These are phyloP conservation scores for Triticum timopheevii DNA, from an alignment of 176 grass and related monocot species.

Conservation along the genomic window DNA sequence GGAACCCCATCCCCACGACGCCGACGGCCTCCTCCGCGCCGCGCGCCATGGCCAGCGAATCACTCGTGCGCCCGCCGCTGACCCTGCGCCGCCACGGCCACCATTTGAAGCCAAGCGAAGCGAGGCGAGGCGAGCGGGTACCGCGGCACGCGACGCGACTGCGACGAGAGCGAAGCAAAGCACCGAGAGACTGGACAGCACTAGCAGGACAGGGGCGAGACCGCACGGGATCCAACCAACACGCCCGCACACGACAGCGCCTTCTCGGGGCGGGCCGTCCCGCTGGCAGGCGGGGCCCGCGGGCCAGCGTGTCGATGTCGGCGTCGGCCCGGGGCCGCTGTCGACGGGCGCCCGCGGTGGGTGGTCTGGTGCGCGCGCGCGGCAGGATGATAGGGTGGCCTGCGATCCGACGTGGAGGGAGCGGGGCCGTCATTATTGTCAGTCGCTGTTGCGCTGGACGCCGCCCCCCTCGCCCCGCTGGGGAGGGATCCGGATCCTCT, in stretches of 20 bases:
- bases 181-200: not conserved
- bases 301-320: slow-evolving; percentile 19
- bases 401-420: slow-evolving; percentile 28
- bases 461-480: slow-evolving; percentile 8
- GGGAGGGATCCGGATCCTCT: slow-evolving; percentile 19
- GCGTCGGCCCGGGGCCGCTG: slow-evolving; percentile 26
- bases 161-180: not conserved
- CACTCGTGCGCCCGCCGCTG: not conserved
- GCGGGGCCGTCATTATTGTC: slow-evolving; percentile 40
- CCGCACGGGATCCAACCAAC: slow-evolving; percentile 45
- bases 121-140: not conserved
- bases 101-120: slow-evolving; percentile 40
- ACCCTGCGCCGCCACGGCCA: not conserved
- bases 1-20: slow-evolving; percentile 40
- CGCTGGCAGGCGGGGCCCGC: not conserved
- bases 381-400: not conserved
- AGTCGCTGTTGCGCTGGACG: slow-evolving; percentile 41
- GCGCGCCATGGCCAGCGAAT: slow-evolving; percentile 32
- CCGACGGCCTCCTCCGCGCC: slow-evolving; percentile 25
- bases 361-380: slow-evolving; percentile 10
- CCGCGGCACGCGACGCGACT: not conserved
- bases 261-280: not conserved
- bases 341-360: slow-evolving; percentile 19
- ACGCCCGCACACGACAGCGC: slow-evolving; percentile 6
- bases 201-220: not conserved